Percentiles rank a stretch among this genome's conserved stretches.
phyloP scores from a whole-genome alignment of 768 basidiomycete species.

The Piloderma croceum region DNA sequence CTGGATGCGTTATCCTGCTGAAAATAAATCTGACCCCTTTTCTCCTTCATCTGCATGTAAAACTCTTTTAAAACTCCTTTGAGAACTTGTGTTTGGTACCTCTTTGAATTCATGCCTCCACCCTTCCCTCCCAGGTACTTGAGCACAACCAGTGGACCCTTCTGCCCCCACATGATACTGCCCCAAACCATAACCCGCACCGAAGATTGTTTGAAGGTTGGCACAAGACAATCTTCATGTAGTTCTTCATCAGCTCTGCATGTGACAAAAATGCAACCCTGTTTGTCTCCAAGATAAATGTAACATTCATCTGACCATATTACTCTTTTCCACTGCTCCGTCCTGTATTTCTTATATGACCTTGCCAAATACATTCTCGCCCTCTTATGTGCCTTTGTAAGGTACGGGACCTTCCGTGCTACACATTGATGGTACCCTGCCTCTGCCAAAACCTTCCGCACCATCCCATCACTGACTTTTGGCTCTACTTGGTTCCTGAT shows the following conservation, averaged over 20 bases:
- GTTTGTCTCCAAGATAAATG: conserved; percentile 17
- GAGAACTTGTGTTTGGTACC: conserved; percentile 26
- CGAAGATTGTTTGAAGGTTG: conserved; percentile 22
- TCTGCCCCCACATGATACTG: conserved; percentile 19
- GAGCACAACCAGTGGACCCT: conserved; percentile 24
- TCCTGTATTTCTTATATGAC: conserved; percentile 1
- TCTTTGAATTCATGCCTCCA: conserved; percentile 16
- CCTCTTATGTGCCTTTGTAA: conserved; percentile 14
- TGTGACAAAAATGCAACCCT: conserved; percentile 21
- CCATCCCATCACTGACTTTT: conserved; percentile 8
- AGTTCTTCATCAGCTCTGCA: conserved; percentile 18
- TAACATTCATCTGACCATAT: conserved; percentile 27
- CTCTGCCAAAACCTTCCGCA: conserved; percentile 11
- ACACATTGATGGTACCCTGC: conserved; percentile 19
- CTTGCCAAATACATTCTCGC: conserved; percentile 17
- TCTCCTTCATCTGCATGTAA: conserved; percentile 14
- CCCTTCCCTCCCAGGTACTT: conserved; percentile 24
- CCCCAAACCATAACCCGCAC: conserved; percentile 28
- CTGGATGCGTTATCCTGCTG: conserved; percentile 24
- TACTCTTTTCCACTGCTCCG: conserved; percentile 15
- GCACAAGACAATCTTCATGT: conserved; percentile 17
- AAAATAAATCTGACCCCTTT: conserved; percentile 10
- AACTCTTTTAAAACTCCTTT: conserved; percentile 15
- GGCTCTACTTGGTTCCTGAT: conserved; percentile 13
- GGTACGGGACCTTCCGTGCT: conserved; percentile 21